phyloP scores from a whole-genome alignment of 805 yeast genomes.

The Saccharomyces kudriavzevii region DNA sequence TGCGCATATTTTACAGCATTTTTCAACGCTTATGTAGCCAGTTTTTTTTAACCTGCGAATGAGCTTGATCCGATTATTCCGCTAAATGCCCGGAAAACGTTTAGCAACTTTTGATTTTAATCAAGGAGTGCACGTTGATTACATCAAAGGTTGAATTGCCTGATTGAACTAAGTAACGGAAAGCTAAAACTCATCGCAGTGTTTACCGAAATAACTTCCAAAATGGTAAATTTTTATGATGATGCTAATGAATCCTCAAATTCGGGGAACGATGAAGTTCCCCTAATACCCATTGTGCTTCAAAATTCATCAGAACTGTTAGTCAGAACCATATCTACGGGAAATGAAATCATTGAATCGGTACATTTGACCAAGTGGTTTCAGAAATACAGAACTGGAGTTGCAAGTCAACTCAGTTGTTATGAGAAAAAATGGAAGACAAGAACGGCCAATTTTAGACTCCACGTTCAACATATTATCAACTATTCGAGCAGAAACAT shows the following conservation, averaged over 20 bases:
- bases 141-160: background rate
- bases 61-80: background rate
- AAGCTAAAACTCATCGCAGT: background rate
- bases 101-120: background rate
- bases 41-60: background rate
- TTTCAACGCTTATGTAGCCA: background rate
- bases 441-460: slow-evolving; percentile 3
- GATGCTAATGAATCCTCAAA: slow-evolving; percentile 1
- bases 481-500: slow-evolving; percentile 13
- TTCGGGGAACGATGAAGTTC: slow-evolving; percentile 2
- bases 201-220: background rate
- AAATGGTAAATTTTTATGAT: background rate
- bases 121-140: background rate
- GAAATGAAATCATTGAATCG: slow-evolving; percentile 12
- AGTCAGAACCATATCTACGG: slow-evolving; percentile 2
- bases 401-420: slow-evolving; percentile 7
- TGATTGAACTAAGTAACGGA: background rate
- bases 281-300: slow-evolving; percentile 4
- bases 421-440: slow-evolving; percentile 3
- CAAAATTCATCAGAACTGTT: slow-evolving; percentile 4
- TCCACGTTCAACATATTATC: background rate
- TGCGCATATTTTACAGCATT: background rate
- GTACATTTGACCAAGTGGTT: slow-evolving; percentile 7
- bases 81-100: background rate
- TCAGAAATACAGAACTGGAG: slow-evolving; percentile 8